A percentile compares a stretch with the other conserved stretches of the same genome.
These are phyloP conservation scores for Tulasnella sp. DNA, from an alignment of 768 basidiomycete genomes.

Conservation along the genomic window DNA sequence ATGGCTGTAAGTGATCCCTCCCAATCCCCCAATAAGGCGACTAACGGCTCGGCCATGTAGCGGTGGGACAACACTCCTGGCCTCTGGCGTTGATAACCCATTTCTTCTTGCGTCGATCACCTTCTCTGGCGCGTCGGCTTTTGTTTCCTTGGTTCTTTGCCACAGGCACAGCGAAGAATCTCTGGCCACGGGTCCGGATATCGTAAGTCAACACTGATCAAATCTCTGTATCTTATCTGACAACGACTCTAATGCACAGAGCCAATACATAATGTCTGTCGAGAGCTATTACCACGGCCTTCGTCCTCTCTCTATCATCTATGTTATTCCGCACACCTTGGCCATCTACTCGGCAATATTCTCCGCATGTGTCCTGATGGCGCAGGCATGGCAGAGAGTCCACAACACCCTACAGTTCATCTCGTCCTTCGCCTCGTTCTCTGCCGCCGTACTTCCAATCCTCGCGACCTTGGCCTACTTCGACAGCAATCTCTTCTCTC, in stretches of 20 bases:
- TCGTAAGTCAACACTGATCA: neutral
- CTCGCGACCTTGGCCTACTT: too few species aligned
- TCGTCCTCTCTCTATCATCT: conserved; percentile 10
- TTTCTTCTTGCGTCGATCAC: neutral
- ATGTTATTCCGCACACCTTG: conserved; percentile 5
- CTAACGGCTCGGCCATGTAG: neutral
- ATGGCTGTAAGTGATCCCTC: conserved; percentile 8
- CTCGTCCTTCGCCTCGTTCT: too few species aligned
- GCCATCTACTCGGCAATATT: conserved; percentile 3
- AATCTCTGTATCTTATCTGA: neutral
- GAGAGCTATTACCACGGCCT: conserved; percentile 10
- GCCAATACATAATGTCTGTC: conserved; percentile 8
- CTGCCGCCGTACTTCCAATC: too few species aligned
- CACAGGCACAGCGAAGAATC: neutral
- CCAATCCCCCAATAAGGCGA: neutral
- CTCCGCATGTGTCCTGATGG: neutral
- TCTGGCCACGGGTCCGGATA: conserved; percentile 1
- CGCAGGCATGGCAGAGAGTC: neutral
- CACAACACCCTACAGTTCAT: too few species aligned
- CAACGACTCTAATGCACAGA: neutral
- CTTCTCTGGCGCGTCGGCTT: neutral
- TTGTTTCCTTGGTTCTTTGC: neutral
- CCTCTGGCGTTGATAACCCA: neutral
- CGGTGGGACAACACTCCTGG: neutral
- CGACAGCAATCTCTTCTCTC: too few species aligned